A percentile compares a stretch with the other conserved stretches of the same genome.
Conservation (phyloP, 83 land plant genomes). For the Isoetes engelmannii region DNA sequence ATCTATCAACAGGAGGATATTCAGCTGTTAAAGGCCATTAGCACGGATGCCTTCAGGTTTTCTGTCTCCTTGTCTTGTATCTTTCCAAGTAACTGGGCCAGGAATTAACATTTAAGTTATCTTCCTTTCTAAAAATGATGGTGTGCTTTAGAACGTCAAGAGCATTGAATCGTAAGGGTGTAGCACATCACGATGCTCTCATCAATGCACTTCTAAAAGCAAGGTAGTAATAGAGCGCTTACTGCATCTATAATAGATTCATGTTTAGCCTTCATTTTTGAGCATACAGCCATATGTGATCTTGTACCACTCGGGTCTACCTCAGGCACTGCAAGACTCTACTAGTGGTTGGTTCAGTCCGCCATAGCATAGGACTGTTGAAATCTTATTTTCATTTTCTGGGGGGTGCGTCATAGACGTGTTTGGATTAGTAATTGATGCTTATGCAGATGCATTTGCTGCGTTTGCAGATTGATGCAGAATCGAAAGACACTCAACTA, state of each 20-base stretch:
- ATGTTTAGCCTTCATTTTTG: constrained; percentile 19
- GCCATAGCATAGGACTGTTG: constrained; percentile 80
- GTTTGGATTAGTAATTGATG: constrained; percentile 31
- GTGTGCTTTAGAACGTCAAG: constrained; percentile 10
- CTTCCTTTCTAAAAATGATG: not conserved
- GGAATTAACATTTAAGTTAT: not conserved
- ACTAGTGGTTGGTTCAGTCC: constrained; percentile 53
- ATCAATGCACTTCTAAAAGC: constrained; percentile 57
- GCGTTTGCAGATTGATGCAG: constrained; percentile 40
- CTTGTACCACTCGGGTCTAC: constrained; percentile 92
- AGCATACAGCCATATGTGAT: constrained; percentile 90
- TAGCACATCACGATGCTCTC: constrained; percentile 58
- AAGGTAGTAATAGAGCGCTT: constrained; percentile 39
- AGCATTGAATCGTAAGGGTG: constrained; percentile 9
- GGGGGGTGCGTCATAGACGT: no score
- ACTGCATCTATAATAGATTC: not conserved
- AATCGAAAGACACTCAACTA: constrained; percentile 43
- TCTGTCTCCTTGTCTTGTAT: constrained; percentile 69
- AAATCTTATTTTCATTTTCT: no score
- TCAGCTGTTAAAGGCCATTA: constrained; percentile 41
- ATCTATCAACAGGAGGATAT: constrained; percentile 47
- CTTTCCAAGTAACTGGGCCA: constrained; percentile 38
- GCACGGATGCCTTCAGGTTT: constrained; percentile 55
- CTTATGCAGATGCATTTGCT: constrained; percentile 33
- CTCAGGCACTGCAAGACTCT: constrained; percentile 54